phyloP scores from a whole-genome alignment of 192 early-diverging fungal species.

The Umbelopsis ramanniana region DNA sequence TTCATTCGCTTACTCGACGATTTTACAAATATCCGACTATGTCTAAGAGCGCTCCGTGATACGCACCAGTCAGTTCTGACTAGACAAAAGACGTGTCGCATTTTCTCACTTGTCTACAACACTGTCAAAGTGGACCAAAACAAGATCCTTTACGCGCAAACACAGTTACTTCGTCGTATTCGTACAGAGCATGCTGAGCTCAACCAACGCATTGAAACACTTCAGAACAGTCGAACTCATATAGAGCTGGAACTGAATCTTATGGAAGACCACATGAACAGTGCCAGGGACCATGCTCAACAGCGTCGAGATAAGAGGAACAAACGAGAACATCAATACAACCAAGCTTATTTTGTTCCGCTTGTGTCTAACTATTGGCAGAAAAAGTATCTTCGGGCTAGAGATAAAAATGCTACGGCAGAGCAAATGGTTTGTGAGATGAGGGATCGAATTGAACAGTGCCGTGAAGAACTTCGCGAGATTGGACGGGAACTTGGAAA shows the following conservation, averaged over 20 bases:
- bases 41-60: slow-evolving; percentile 18
- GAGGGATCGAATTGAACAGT: slow-evolving; percentile 9
- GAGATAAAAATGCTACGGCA: slow-evolving; percentile 31
- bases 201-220: neutral
- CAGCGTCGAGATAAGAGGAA: slow-evolving; percentile 27
- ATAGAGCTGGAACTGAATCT: slow-evolving; percentile 5
- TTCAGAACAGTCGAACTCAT: slow-evolving; percentile 2
- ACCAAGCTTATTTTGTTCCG: slow-evolving; percentile 32
- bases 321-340: slow-evolving; percentile 32
- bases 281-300: slow-evolving; percentile 27
- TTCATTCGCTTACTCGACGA: neutral
- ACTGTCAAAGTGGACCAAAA: slow-evolving; percentile 4
- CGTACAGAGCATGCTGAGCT: slow-evolving; percentile 2
- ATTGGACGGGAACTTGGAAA: neutral
- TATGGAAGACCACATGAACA: slow-evolving; percentile 20
- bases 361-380: slow-evolving; percentile 24
- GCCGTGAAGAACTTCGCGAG: slow-evolving; percentile 20
- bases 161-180: slow-evolving; percentile 23
- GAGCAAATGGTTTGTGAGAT: slow-evolving; percentile 32
- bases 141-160: neutral
- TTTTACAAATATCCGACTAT: neutral
- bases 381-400: slow-evolving; percentile 34
- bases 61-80: slow-evolving; percentile 8
- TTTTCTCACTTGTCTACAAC: neutral
- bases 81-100: slow-evolving; percentile 8